Percentiles rank a stretch among this genome's conserved stretches.
phyloP scores from a whole-genome alignment of 495 filamentous ascomycete species.

The Xylona heveae region DNA sequence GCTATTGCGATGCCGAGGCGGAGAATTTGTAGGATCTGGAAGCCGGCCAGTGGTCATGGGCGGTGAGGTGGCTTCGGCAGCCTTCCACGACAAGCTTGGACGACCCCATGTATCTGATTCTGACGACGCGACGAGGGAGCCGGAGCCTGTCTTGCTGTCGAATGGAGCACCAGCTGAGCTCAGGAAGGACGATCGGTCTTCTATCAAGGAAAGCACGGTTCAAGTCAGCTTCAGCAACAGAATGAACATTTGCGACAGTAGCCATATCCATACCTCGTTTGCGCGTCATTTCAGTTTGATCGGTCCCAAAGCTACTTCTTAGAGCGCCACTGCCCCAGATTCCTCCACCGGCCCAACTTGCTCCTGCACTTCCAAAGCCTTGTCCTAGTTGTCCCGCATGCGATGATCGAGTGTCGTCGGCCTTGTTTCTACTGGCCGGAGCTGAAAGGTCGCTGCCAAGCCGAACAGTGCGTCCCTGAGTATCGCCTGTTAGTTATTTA shows the following conservation, averaged over 20 bases:
- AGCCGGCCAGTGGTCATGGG: conserved; percentile 8
- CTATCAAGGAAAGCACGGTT: no score
- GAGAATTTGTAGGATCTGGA: conserved; percentile 6
- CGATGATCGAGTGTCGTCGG: conserved; percentile 3
- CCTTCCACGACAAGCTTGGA: conserved; percentile 35
- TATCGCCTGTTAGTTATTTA: no score
- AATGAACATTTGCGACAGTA: no score
- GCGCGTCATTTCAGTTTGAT: conserved; percentile 1
- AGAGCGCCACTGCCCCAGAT: conserved; percentile 5
- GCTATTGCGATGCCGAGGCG: conserved; percentile 11
- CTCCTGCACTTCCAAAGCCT: conserved; percentile 1
- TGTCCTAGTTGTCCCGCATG: not conserved
- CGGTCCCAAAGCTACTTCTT: conserved; percentile 1
- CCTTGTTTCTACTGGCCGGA: conserved; percentile 2
- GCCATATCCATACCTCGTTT: not conserved
- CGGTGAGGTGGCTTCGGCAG: conserved; percentile 39
- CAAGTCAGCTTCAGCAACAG: no score
- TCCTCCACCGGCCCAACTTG: conserved; percentile 3
- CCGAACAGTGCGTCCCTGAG: conserved; percentile 2
- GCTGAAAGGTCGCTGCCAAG: not conserved
- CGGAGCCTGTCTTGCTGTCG: conserved; percentile 4
- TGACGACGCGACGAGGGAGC: conserved; percentile 5
- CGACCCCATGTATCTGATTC: conserved; percentile 5
- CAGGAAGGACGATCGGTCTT: conserved; percentile 1
- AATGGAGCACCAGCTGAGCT: not conserved